Conservation (phyloP, 2,329 filamentous ascomycete species). For the Calonectria henricotiae region DNA sequence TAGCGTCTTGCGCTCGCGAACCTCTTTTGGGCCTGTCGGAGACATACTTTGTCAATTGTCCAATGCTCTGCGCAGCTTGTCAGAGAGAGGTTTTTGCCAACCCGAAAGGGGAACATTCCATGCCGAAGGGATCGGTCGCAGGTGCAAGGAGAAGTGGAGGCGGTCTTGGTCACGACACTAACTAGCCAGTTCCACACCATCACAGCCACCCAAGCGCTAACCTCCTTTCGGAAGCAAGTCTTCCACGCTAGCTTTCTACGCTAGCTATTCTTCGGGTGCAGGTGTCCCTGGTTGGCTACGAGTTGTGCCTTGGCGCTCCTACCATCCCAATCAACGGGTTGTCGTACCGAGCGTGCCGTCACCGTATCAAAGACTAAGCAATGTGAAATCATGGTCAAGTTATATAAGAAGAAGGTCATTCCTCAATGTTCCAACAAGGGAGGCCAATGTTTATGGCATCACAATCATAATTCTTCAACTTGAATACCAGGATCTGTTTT, state of each 20-base stretch:
- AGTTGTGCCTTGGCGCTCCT: not conserved
- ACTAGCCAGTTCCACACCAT: no score
- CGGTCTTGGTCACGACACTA: not conserved
- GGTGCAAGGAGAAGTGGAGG: not conserved
- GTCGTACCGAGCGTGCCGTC: not conserved
- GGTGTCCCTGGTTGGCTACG: conserved; percentile 51
- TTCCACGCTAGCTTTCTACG: conserved; percentile 39
- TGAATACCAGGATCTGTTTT: not conserved
- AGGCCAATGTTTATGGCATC: not conserved
- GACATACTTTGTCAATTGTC: conserved; percentile 26
- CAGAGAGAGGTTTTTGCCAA: not conserved
- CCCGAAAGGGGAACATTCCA: not conserved
- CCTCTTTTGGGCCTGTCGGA: not conserved
- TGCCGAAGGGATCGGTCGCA: not conserved
- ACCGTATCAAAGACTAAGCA: not conserved
- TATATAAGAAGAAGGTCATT: no score
- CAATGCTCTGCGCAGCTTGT: no score
- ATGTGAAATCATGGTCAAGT: no score
- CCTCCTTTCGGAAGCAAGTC: conserved; percentile 32
- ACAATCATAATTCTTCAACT: not conserved
- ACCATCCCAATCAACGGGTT: not conserved
- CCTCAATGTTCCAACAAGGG: not conserved
- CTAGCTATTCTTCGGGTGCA: conserved; percentile 52
- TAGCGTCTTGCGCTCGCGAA: not conserved
- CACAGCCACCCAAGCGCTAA: conserved; percentile 34